These are phyloP conservation scores for Hirsutella rhossiliensis DNA, from an alignment of 2,329 filamentous ascomycete species.

Conservation along the genomic window DNA sequence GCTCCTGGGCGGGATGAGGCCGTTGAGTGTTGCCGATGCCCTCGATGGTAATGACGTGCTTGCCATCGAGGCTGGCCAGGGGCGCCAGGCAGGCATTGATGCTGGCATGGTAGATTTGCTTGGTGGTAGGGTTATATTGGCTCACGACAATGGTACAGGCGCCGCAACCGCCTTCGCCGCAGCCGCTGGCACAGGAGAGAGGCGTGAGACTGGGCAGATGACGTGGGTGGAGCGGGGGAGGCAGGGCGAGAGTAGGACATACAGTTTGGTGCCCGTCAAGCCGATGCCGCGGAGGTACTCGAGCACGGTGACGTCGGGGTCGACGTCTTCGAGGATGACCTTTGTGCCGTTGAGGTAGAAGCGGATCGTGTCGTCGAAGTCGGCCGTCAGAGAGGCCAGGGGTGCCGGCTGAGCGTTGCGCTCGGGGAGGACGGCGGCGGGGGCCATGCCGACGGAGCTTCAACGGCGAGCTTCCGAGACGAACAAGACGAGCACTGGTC, in stretches of 20 bases:
- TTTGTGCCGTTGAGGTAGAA: slow-evolving; percentile 95
- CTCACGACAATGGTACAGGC: slow-evolving; percentile 93
- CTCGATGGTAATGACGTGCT: slow-evolving; percentile 96
- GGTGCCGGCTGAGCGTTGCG: slow-evolving; percentile 20
- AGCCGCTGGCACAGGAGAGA: slow-evolving; percentile 43
- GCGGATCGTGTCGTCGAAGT: slow-evolving; percentile 75
- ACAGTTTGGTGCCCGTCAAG: slow-evolving; percentile 86
- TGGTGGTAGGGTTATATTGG: slow-evolving; percentile 85
- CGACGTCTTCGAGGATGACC: slow-evolving; percentile 72
- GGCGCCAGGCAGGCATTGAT: slow-evolving; percentile 94
- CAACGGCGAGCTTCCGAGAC: not conserved
- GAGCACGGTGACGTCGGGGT: slow-evolving; percentile 83
- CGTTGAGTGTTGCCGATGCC: slow-evolving; percentile 81
- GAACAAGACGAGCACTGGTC: not conserved
- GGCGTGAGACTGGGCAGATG: not conserved
- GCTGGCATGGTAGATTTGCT: slow-evolving; percentile 87
- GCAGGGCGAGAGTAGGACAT: slow-evolving; percentile 12
- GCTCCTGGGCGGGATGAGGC: slow-evolving; percentile 82
- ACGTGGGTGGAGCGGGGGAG: not conserved
- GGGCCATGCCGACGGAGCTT: slow-evolving; percentile 32
- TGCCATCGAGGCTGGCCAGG: slow-evolving; percentile 85
- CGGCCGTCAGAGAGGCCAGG: slow-evolving; percentile 46
- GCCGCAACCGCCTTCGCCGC: slow-evolving; percentile 91
- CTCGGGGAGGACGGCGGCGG: slow-evolving; percentile 40
- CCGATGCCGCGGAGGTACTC: slow-evolving; percentile 91